Conservation (phyloP, 805 yeast species). For the Zygotorulaspora chibaensis region DNA sequence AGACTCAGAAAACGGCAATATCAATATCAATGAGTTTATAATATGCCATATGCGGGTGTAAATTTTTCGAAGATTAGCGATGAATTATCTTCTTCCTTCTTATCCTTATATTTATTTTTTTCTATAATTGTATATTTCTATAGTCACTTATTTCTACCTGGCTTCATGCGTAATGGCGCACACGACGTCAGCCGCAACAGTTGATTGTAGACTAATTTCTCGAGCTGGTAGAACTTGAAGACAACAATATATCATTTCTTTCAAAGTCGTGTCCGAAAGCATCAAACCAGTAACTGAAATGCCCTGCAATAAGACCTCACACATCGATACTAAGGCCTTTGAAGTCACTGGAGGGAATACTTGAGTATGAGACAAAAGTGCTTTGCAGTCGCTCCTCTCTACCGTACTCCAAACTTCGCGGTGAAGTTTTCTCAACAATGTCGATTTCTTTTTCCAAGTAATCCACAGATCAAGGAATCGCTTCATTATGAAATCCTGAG, state of each 20-base stretch:
- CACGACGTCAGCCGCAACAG: slow-evolving; percentile 25
- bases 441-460: slow-evolving; percentile 14
- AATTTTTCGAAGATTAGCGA: no score
- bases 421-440: slow-evolving; percentile 14
- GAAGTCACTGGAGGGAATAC: slow-evolving; percentile 24
- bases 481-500: slow-evolving; percentile 28
- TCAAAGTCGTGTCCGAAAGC: slow-evolving; percentile 20
- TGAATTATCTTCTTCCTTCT: no score
- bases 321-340: slow-evolving; percentile 20
- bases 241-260: slow-evolving; percentile 26
- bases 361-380: slow-evolving; percentile 1
- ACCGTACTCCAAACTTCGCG: neutral
- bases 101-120: no score
- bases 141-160: neutral
- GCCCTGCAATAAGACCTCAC: slow-evolving; percentile 27
- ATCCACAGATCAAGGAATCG: slow-evolving; percentile 31
- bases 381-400: neutral
- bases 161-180: slow-evolving; percentile 7
- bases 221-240: slow-evolving; percentile 22
- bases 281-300: slow-evolving; percentile 20
- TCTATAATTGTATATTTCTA: neutral
- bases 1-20: no score
- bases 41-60: no score
- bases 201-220: slow-evolving; percentile 15
- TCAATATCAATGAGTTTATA: no score